Evolutionary conservation across 2,329 filamentous ascomycete species (phyloP).

Genomic region (Diaporthe longicolla): DNA sequence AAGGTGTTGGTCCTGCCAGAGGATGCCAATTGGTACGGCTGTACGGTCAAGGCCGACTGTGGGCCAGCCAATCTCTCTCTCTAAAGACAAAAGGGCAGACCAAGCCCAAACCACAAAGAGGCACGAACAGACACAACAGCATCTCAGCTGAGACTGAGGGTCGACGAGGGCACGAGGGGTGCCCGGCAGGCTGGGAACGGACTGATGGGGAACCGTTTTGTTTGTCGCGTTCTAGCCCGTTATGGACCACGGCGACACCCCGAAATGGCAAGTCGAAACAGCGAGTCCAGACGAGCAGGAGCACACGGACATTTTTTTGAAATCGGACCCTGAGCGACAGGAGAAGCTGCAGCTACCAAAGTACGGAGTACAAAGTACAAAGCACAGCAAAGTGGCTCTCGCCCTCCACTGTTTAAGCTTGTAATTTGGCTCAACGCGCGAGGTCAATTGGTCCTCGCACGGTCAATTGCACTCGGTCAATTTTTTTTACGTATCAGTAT

Average conservation of each 20-base stretch:
- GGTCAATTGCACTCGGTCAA: neutral
- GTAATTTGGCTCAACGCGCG: slow-evolving; percentile 35
- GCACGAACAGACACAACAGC: neutral
- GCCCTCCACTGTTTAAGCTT: slow-evolving; percentile 37
- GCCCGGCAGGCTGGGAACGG: no score
- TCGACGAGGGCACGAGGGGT: no score
- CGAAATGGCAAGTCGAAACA: slow-evolving; percentile 20
- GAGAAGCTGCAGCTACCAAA: neutral
- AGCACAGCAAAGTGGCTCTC: neutral
- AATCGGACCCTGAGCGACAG: neutral
- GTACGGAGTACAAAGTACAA: no score
- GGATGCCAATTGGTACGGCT: neutral
- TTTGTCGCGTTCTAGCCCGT: slow-evolving; percentile 5
- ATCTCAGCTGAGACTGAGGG: neutral
- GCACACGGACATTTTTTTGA: neutral
- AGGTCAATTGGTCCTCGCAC: slow-evolving; percentile 4
- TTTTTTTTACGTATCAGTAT: neutral
- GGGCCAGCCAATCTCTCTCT: slow-evolving; percentile 11
- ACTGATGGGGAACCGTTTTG: slow-evolving; percentile 3
- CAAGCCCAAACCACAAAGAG: slow-evolving; percentile 1
- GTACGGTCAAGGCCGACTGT: slow-evolving; percentile 10
- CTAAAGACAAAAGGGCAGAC: neutral
- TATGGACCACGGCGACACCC: slow-evolving; percentile 6
- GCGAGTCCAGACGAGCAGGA: slow-evolving; percentile 1
- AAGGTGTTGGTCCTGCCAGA: neutral